Percentiles rank a stretch among this genome's conserved stretches.
phyloP scores from a whole-genome alignment of 352 stramenopile genomes.

The Phytophthora meadii region DNA sequence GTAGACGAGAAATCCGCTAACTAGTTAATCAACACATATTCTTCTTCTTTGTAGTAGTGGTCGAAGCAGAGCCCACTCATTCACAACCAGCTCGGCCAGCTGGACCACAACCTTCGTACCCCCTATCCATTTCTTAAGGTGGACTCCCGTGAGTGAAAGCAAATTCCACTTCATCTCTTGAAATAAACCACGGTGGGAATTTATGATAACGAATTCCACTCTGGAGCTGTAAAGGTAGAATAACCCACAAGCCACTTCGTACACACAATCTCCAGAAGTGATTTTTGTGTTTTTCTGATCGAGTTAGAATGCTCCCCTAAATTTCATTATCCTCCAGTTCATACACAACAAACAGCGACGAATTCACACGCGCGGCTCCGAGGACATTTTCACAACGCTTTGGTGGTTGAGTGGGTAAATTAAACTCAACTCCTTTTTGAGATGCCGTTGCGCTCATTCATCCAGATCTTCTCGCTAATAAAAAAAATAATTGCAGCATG shows the following conservation, averaged over 20 bases:
- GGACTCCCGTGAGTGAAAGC: constrained; percentile 12
- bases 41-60: constrained; percentile 4
- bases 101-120: constrained; percentile 40
- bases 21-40: constrained; percentile 6
- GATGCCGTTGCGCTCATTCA: neutral
- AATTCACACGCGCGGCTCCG: constrained; percentile 9
- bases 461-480: constrained; percentile 4
- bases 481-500: constrained; percentile 38
- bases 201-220: too few species aligned
- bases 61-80: neutral
- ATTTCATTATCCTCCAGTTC: too few species aligned
- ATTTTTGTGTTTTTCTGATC: too few species aligned
- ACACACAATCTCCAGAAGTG: too few species aligned
- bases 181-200: constrained; percentile 1
- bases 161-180: neutral
- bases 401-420: constrained; percentile 34
- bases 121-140: constrained; percentile 15
- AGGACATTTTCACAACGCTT: constrained; percentile 38
- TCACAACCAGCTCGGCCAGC: constrained; percentile 10
- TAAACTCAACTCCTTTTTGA: neutral
- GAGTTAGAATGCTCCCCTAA: too few species aligned
- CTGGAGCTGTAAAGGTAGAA: too few species aligned
- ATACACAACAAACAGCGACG: too few species aligned
- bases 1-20: too few species aligned
- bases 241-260: too few species aligned